phyloP scores from a whole-genome alignment of 1,139 yeast species.

The Pichia sp. region DNA sequence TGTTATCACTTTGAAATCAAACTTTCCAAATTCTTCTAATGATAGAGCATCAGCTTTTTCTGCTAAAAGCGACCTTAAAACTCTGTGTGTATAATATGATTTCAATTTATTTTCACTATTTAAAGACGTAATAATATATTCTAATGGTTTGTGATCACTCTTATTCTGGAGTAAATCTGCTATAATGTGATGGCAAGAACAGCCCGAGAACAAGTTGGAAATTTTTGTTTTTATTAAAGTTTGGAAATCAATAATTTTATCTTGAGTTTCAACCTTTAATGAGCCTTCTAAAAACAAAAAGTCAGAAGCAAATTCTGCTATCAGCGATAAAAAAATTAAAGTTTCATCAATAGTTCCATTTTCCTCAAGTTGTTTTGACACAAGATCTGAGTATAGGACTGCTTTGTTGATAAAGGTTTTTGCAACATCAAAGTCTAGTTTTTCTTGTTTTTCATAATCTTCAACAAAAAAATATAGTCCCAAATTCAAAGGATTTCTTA shows the following conservation, averaged over 20 bases:
- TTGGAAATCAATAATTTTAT: slow-evolving; percentile 12
- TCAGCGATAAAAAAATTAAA: slow-evolving; percentile 27
- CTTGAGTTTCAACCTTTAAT: background rate
- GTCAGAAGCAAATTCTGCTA: slow-evolving; percentile 35
- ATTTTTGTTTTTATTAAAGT: background rate
- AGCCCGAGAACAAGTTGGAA: background rate
- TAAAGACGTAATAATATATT: background rate
- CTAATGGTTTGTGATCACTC: background rate
- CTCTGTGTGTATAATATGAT: slow-evolving; percentile 23
- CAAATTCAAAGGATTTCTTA: slow-evolving; percentile 3
- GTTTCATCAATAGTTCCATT: background rate
- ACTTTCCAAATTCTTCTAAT: slow-evolving; percentile 13
- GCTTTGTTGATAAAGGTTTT: slow-evolving; percentile 4
- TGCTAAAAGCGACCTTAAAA: slow-evolving; percentile 22
- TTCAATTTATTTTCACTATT: slow-evolving; percentile 2
- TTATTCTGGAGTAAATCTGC: background rate
- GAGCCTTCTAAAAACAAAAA: slow-evolving; percentile 25
- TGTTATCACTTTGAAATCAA: slow-evolving; percentile 13
- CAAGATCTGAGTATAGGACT: background rate
- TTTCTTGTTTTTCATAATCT: background rate
- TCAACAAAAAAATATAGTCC: slow-evolving; percentile 5
- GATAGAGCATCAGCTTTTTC: slow-evolving; percentile 21
- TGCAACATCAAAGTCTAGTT: background rate
- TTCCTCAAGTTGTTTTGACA: background rate
- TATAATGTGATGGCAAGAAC: background rate